Conservation (phyloP, 768 basidiomycete genomes). For the Xerocomus spinulosus region DNA sequence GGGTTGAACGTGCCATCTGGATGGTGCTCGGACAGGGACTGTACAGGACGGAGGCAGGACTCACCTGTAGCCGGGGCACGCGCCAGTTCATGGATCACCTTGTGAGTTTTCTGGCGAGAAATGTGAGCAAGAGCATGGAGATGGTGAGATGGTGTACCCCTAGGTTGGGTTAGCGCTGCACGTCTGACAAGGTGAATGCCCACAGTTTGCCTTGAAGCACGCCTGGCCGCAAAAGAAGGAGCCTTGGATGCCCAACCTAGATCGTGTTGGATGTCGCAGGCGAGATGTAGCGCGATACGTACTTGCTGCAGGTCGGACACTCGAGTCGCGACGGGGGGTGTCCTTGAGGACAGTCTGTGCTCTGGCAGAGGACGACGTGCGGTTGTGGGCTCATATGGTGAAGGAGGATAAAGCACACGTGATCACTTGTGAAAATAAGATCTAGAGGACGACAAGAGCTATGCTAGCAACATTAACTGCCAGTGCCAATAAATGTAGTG, state of each 20-base stretch:
- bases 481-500: constrained; percentile 13
- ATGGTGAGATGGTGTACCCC: constrained; percentile 19
- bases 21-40: not conserved
- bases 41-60: not conserved
- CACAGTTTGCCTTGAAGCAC: constrained; percentile 94
- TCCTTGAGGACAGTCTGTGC: constrained; percentile 66
- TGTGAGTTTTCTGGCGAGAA: constrained; percentile 69
- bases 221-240: constrained; percentile 94
- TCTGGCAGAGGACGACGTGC: constrained; percentile 55
- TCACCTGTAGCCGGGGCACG: constrained; percentile 24
- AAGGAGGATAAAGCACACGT: not conserved
- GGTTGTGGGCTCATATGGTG: constrained; percentile 34
- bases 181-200: no score
- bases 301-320: constrained; percentile 95
- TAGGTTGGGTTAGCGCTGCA: constrained; percentile 8
- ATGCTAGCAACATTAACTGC: constrained; percentile 32
- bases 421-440: constrained; percentile 8
- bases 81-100: constrained; percentile 65
- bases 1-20: constrained; percentile 78
- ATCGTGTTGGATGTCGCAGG: constrained; percentile 15
- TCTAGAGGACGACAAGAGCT: constrained; percentile 13
- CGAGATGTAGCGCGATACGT: constrained; percentile 19
- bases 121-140: not conserved
- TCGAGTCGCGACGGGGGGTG: constrained; percentile 84
- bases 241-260: constrained; percentile 72